phyloP scores from a whole-genome alignment of 1,139 yeast species.

The Magnusiomyces suaveolens region DNA sequence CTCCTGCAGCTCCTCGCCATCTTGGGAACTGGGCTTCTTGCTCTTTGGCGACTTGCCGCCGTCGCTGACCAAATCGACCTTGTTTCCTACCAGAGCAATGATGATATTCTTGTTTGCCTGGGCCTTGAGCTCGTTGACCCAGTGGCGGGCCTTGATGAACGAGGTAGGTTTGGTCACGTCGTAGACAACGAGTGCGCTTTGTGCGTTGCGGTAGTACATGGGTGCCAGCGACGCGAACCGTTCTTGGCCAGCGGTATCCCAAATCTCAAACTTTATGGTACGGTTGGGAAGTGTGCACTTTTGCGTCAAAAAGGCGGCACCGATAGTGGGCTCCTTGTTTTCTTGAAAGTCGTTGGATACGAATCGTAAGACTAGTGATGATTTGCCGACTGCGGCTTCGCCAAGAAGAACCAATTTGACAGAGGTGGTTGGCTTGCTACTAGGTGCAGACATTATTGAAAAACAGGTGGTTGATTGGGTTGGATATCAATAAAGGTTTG shows the following conservation, averaged over 20 bases:
- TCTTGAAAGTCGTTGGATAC: conserved; percentile 95
- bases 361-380: conserved; percentile 83
- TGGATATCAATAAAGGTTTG: not conserved
- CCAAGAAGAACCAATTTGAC: conserved; percentile 86
- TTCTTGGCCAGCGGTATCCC: conserved; percentile 99
- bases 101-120: conserved; percentile 87
- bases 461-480: not conserved
- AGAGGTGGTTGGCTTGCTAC: conserved; percentile 47
- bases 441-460: conserved; percentile 7
- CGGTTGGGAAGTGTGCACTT: conserved; percentile 84
- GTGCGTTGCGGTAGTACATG: conserved; percentile 97
- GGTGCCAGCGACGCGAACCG: conserved; percentile 95
- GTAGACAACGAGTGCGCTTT: conserved; percentile 92
- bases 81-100: conserved; percentile 90
- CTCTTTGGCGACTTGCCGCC: not conserved
- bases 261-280: conserved; percentile 89
- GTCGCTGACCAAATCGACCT: conserved; percentile 51
- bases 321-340: conserved; percentile 94
- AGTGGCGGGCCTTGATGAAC: conserved; percentile 94
- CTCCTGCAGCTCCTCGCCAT: not conserved
- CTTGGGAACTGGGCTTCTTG: not conserved
- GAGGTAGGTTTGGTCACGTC: conserved; percentile 97
- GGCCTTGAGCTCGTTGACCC: conserved; percentile 95
- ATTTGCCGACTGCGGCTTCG: conserved; percentile 97
- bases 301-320: conserved; percentile 95